phyloP scores from a whole-genome alignment of 768 basidiomycete species.

The Lanmaoa rubissima region DNA sequence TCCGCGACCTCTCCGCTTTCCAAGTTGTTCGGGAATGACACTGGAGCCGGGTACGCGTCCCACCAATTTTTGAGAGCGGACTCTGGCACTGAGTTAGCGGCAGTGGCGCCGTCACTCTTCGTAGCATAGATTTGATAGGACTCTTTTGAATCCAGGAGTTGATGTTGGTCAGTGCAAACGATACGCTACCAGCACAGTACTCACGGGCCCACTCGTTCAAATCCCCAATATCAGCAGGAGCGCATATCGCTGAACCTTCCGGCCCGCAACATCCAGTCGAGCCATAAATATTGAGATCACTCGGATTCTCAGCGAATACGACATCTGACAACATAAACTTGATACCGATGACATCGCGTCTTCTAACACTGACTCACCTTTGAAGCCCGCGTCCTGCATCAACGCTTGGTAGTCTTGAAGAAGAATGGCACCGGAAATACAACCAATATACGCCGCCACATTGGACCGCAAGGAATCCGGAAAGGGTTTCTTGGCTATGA shows the following conservation, averaged over 20 bases:
- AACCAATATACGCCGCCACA: slow-evolving; percentile 41
- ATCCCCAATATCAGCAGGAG: slow-evolving; percentile 27
- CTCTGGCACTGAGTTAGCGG: background rate
- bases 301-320: slow-evolving; percentile 38
- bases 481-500: slow-evolving; percentile 45
- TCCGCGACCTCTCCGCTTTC: slow-evolving; percentile 39
- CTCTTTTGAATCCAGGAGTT: slow-evolving; percentile 25
- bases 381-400: slow-evolving; percentile 41
- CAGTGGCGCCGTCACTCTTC: slow-evolving; percentile 28
- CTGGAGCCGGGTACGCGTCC: slow-evolving; percentile 48
- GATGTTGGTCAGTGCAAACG: background rate
- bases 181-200: slow-evolving; percentile 9
- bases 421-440: slow-evolving; percentile 46
- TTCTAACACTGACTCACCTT: slow-evolving; percentile 27
- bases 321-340: slow-evolving; percentile 32
- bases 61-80: slow-evolving; percentile 44
- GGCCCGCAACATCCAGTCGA: slow-evolving; percentile 10
- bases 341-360: background rate
- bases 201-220: slow-evolving; percentile 46
- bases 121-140: slow-evolving; percentile 48
- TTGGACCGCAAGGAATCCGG: slow-evolving; percentile 42
- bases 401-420: slow-evolving; percentile 39
- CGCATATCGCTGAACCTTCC: background rate
- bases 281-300: slow-evolving; percentile 42
- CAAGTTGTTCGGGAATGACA: slow-evolving; percentile 31